Conservation (phyloP, 2,329 filamentous ascomycete species). For the Calonectria honghensis region DNA sequence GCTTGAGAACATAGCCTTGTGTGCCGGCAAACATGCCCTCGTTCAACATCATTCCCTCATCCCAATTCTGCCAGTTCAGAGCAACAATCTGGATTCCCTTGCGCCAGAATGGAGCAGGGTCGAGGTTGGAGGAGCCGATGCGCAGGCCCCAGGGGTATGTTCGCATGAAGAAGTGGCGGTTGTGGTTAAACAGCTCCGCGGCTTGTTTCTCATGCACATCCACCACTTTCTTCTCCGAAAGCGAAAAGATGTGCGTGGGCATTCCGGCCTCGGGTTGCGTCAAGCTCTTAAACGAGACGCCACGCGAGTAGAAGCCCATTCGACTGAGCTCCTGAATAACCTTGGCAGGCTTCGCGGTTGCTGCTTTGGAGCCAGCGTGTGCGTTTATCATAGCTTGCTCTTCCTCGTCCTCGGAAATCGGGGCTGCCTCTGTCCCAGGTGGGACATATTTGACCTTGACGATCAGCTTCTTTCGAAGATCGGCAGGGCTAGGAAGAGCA, state of each 20-base stretch:
- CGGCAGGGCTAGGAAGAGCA: slow-evolving; percentile 79
- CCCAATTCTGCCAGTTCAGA: slow-evolving; percentile 94
- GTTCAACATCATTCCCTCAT: slow-evolving; percentile 97
- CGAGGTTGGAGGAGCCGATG: slow-evolving; percentile 89
- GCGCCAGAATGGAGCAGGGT: slow-evolving; percentile 90
- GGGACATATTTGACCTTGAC: slow-evolving; percentile 86
- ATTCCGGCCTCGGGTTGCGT: slow-evolving; percentile 81
- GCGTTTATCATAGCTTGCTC: slow-evolving; percentile 66
- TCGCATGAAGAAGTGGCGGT: slow-evolving; percentile 87
- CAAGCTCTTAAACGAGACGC: slow-evolving; percentile 87
- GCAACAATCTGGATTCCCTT: slow-evolving; percentile 93
- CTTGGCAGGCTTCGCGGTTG: slow-evolving; percentile 76
- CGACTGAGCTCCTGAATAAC: slow-evolving; percentile 84
- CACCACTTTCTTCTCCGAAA: slow-evolving; percentile 79
- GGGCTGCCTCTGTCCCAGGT: slow-evolving; percentile 56
- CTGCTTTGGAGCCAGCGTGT: slow-evolving; percentile 57
- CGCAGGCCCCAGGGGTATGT: slow-evolving; percentile 90
- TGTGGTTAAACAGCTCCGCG: slow-evolving; percentile 83
- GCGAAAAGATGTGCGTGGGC: slow-evolving; percentile 81
- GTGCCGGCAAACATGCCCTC: slow-evolving; percentile 92
- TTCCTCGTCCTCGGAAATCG: slow-evolving; percentile 59
- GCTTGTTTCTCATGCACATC: slow-evolving; percentile 72
- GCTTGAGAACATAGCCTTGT: slow-evolving; percentile 91
- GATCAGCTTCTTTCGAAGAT: slow-evolving; percentile 85
- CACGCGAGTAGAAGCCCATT: slow-evolving; percentile 88